A percentile compares a stretch with the other conserved stretches of the same genome.
phyloP scores from a whole-genome alignment of 2,329 filamentous ascomycete species.

The Colletotrichum noveboracense region DNA sequence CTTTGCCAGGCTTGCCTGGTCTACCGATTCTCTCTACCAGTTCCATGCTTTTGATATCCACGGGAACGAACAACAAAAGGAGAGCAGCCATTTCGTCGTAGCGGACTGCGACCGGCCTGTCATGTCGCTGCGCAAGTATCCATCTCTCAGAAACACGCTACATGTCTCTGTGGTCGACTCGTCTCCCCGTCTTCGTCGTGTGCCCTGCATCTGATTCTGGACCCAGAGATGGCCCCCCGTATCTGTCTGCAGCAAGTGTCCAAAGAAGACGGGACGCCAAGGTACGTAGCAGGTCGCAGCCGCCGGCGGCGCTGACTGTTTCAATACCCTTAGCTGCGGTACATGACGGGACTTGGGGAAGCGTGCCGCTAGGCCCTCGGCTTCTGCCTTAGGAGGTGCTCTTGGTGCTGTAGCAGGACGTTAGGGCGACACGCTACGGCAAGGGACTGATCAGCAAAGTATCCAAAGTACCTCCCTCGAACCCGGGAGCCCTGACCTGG shows the following conservation, averaged over 20 bases:
- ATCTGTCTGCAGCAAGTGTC: background rate
- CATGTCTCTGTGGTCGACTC: background rate
- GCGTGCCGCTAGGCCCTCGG: background rate
- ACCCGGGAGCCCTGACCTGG: constrained; percentile 21
- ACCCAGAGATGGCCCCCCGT: background rate
- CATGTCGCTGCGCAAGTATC: background rate
- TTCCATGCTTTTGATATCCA: background rate
- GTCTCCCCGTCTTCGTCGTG: background rate
- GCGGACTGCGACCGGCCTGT: background rate
- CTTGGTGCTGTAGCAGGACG: background rate
- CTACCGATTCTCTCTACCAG: background rate
- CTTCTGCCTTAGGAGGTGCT: background rate
- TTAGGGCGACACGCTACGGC: background rate
- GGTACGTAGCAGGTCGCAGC: constrained; percentile 8
- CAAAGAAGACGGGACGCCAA: background rate
- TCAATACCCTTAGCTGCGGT: background rate
- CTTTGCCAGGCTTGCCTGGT: background rate
- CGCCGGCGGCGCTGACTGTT: background rate
- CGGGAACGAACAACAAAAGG: background rate
- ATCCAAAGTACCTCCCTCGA: constrained; percentile 7
- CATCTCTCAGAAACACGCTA: background rate
- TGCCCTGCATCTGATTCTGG: background rate
- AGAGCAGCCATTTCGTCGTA: background rate
- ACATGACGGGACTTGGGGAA: background rate
- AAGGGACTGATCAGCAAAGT: constrained; percentile 13